These are phyloP conservation scores for Phytophthora fragariae DNA, from an alignment of 352 stramenopile genomes.

Conservation along the genomic window DNA sequence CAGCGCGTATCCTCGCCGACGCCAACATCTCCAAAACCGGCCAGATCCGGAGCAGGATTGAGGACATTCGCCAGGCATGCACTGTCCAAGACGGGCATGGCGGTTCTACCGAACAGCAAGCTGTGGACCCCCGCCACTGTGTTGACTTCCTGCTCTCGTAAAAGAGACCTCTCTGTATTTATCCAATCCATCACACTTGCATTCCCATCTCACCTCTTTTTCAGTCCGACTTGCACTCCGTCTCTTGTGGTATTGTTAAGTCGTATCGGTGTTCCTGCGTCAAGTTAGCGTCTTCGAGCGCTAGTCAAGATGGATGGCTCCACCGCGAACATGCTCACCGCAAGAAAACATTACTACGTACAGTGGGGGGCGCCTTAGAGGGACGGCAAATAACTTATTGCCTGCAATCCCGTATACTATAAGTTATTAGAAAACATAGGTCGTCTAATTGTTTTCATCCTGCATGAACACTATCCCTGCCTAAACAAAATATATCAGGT, in stretches of 20 bases:
- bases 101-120: conserved; percentile 1
- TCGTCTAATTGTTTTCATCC: too few species aligned
- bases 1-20: conserved; percentile 47
- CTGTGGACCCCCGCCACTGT: conserved; percentile 38
- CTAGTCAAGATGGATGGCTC: conserved; percentile 29
- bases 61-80: conserved; percentile 25
- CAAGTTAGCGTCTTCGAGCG: conserved; percentile 16
- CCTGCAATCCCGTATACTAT: too few species aligned
- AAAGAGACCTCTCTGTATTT: conserved; percentile 34
- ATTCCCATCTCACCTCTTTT: conserved; percentile 23
- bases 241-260: conserved; percentile 26
- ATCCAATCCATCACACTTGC: conserved; percentile 16
- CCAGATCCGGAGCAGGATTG: conserved; percentile 49
- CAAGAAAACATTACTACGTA: conserved; percentile 4
- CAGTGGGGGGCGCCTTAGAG: too few species aligned
- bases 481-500: too few species aligned
- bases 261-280: conserved; percentile 5
- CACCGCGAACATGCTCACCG: conserved; percentile 1
- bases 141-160: conserved; percentile 59
- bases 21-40: conserved; percentile 66
- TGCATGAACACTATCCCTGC: too few species aligned
- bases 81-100: conserved; percentile 4
- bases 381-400: too few species aligned
- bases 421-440: too few species aligned
- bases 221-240: conserved; percentile 21